Base-by-base conservation (phyloP, 768 basidiomycete species). In the Macrocybe gigantea region DNA sequence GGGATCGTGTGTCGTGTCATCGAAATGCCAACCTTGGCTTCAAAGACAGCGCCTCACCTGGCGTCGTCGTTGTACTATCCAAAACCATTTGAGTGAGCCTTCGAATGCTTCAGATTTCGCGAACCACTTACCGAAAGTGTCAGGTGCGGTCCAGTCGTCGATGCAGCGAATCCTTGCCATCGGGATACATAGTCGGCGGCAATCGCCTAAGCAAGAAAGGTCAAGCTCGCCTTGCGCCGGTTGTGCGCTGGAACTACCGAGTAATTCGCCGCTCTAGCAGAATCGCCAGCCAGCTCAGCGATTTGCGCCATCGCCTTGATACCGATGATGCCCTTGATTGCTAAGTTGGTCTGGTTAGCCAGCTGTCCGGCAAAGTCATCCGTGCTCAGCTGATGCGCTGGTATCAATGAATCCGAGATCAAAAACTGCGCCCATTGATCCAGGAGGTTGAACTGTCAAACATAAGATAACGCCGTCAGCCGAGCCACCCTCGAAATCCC, bases 291-390 rank as follows among this genome's bases (percentile, higher is more conserved):
- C 11, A 74, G 55, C 1, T 60, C 52, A 5, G 72, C 69, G 37
- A 86, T 80, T 50, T 77, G 66, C 3, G 77, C 69, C 80, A 85
- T 83, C 5, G 78, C 79, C 51, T 75, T 65, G 57, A 85, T 82
- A 5, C 81, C 83, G 41, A 83, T 64, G 49, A 84, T 82, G 33
- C 83, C 84, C 56, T 86, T 87, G 63, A 85, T 78, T 4, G 83
- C 83, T 14, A 85, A 68, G 56, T 84, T 85, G 9, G 83, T 85
- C 56, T 83, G 80, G 54, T 85, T 84, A 6, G 71, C 71, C 15
- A 79, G 64, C 8, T 66, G 52, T 0, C 75, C 74, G 22, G 75
- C 72, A 55, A 78, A 78, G 54, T 75, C 72, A 54, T 80, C 79
- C 74, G 77, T 78, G 62, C 71, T 73, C 45, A 73, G 67, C 49